A percentile compares a stretch with the other conserved stretches of the same genome.
These are phyloP conservation scores for Phytophthora melonis DNA, from an alignment of 352 stramenopile genomes.

Conservation along the genomic window DNA sequence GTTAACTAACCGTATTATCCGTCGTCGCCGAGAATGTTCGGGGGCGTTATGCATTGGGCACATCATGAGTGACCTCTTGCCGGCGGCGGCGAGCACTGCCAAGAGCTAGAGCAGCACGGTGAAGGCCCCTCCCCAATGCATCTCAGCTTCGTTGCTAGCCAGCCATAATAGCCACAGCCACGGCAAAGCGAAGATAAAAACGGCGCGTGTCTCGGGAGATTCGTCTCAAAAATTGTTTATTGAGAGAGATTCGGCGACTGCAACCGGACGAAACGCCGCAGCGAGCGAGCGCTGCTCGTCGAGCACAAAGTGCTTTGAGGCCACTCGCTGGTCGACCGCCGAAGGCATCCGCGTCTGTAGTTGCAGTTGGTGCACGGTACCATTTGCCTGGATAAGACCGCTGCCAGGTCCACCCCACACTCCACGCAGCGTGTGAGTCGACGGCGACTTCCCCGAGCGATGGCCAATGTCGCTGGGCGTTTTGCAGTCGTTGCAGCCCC, in stretches of 20 bases:
- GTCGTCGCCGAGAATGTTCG: conserved; percentile 31
- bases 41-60: neutral
- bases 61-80: conserved; percentile 17
- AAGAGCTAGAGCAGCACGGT: neutral
- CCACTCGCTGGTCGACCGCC: neutral
- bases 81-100: conserved; percentile 2
- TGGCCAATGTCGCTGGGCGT: neutral
- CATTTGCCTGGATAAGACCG: conserved; percentile 3
- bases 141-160: neutral
- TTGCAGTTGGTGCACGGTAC: neutral
- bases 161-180: neutral
- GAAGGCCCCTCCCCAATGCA: neutral
- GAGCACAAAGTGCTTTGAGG: neutral
- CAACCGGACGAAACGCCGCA: conserved; percentile 25
- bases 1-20: conserved; percentile 17
- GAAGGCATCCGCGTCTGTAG: neutral
- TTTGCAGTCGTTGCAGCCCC: neutral
- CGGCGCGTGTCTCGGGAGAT: conserved; percentile 11
- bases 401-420: neutral
- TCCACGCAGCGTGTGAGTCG: neutral
- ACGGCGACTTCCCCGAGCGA: neutral
- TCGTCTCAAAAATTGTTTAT: conserved; percentile 23
- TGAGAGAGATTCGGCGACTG: conserved; percentile 29
- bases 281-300: neutral
- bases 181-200: conserved; percentile 10